Percentiles rank a stretch among this genome's conserved stretches.
phyloP scores from a whole-genome alignment of 1,284 basidiomycete genomes.

The Cutaneotrichosporon sp. region DNA sequence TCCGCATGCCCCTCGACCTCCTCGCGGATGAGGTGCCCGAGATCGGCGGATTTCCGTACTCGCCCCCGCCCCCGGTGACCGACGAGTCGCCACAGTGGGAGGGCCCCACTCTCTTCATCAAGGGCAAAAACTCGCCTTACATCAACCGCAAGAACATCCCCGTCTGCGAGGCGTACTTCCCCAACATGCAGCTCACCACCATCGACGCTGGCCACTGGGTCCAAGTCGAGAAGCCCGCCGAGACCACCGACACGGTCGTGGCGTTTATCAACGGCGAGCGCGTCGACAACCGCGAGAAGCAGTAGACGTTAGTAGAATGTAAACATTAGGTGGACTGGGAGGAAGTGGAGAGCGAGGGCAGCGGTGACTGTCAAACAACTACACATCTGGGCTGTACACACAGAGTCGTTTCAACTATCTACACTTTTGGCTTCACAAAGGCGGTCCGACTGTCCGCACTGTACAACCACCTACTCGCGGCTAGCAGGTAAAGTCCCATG shows the following conservation, averaged over 20 bases:
- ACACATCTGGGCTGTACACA: too few species aligned
- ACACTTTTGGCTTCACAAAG: too few species aligned
- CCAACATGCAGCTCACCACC: constrained; percentile 46
- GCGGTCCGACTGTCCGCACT: too few species aligned
- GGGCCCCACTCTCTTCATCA: constrained; percentile 53
- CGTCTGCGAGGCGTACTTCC: constrained; percentile 51
- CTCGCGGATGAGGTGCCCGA: constrained; percentile 48
- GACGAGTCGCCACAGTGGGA: constrained; percentile 39
- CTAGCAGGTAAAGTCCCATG: constrained; percentile 45
- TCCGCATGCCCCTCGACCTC: constrained; percentile 53
- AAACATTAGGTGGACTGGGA: too few species aligned
- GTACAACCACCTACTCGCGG: too few species aligned
- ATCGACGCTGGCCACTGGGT: constrained; percentile 49
- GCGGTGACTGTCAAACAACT: too few species aligned
- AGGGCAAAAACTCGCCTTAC: constrained; percentile 53
- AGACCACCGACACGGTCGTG: constrained; percentile 39
- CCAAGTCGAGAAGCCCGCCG: constrained; percentile 44
- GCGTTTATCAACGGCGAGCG: constrained; percentile 27
- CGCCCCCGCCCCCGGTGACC: constrained; percentile 29
- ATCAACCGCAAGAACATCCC: constrained; percentile 54
- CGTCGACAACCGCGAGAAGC: constrained; percentile 1
- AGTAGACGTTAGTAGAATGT: too few species aligned
- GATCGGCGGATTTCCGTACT: constrained; percentile 55
- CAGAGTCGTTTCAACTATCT: too few species aligned
- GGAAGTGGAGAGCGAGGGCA: too few species aligned